Evolutionary conservation across 805 yeast species (phyloP).

Genomic region (Alloascoidea africana): DNA sequence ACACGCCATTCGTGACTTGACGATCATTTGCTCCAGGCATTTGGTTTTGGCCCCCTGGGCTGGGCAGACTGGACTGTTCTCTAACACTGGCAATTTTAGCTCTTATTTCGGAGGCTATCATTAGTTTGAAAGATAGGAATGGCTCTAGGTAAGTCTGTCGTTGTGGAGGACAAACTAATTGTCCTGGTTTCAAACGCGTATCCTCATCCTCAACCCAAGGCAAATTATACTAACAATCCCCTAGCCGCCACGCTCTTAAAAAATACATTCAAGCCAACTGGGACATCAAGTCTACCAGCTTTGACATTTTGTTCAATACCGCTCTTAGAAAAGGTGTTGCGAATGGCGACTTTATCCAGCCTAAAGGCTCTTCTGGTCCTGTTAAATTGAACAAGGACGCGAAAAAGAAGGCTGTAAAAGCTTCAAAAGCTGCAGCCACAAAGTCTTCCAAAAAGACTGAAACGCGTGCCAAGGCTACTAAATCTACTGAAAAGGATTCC

Average conservation of each 20-base stretch:
- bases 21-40: too few species aligned
- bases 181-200: too few species aligned
- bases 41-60: not conserved
- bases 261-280: conserved; percentile 58
- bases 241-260: conserved; percentile 74
- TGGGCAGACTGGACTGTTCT: not conserved
- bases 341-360: conserved; percentile 63
- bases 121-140: conserved; percentile 51
- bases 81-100: conserved; percentile 19
- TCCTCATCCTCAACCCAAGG: too few species aligned
- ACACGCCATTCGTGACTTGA: not conserved
- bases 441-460: conserved; percentile 8
- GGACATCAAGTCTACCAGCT: conserved; percentile 42
- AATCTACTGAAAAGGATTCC: conserved; percentile 13
- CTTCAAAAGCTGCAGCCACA: conserved; percentile 7
- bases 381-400: conserved; percentile 41
- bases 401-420: conserved; percentile 17
- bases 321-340: conserved; percentile 75
- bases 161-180: too few species aligned
- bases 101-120: conserved; percentile 43
- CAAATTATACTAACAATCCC: not conserved
- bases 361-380: conserved; percentile 86
- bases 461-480: conserved; percentile 10
- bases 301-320: conserved; percentile 58
- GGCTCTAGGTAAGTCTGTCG: conserved; percentile 47